These are phyloP conservation scores for Plasmopara muralis DNA, from an alignment of 352 stramenopile species.

Conservation along the genomic window DNA sequence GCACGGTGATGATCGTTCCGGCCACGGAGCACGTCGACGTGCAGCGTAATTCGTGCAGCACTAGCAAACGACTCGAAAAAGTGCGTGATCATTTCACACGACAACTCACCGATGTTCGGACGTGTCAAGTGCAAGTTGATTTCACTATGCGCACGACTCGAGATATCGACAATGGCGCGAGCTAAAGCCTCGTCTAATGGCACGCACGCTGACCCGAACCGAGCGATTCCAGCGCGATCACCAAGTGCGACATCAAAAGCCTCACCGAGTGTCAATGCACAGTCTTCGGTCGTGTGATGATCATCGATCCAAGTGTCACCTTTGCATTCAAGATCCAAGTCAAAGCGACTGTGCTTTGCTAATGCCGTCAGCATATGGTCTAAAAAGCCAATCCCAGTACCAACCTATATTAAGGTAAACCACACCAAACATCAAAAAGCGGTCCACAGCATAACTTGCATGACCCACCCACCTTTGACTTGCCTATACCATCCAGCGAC, in stretches of 20 bases:
- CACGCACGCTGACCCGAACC: slow-evolving; percentile 83
- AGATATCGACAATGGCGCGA: slow-evolving; percentile 92
- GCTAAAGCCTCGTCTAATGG: slow-evolving; percentile 89
- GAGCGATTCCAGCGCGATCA: slow-evolving; percentile 80
- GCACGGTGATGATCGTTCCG: slow-evolving; percentile 90
- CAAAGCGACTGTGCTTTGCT: slow-evolving; percentile 87
- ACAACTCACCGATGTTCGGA: slow-evolving; percentile 82
- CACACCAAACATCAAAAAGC: too few relatives aligned
- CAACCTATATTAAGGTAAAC: slow-evolving; percentile 31
- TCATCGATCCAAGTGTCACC: slow-evolving; percentile 96
- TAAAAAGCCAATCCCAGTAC: slow-evolving; percentile 88
- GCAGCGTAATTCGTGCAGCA: slow-evolving; percentile 87
- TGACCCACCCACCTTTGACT: slow-evolving; percentile 37
- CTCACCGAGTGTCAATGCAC: slow-evolving; percentile 90
- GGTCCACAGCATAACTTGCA: neutral
- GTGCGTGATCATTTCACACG: slow-evolving; percentile 94
- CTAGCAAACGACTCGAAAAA: slow-evolving; percentile 92
- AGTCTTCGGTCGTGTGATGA: slow-evolving; percentile 95
- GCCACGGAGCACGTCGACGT: slow-evolving; percentile 89
- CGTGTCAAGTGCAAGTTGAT: slow-evolving; percentile 83
- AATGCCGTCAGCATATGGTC: slow-evolving; percentile 90
- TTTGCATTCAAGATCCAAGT: slow-evolving; percentile 84
- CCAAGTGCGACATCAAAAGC: slow-evolving; percentile 89
- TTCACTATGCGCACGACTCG: slow-evolving; percentile 88
- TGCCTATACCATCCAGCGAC: slow-evolving; percentile 84